These are phyloP conservation scores for Salix dunnii DNA, from an alignment of 345 rosid species.

Conservation along the genomic window DNA sequence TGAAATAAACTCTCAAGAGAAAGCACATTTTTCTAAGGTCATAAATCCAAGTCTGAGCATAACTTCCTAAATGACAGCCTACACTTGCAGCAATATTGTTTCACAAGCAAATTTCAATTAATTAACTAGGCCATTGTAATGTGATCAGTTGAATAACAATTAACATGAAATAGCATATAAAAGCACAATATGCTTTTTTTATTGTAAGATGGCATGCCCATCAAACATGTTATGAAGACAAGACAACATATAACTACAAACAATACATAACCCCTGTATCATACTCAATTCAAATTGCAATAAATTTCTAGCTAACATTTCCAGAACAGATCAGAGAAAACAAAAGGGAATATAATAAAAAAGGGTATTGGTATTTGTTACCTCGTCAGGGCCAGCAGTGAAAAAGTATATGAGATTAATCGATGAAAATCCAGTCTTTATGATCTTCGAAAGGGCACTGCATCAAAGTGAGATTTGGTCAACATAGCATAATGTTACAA, in stretches of 20 bases:
- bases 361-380: constrained; percentile 16
- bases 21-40: neutral
- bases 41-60: neutral
- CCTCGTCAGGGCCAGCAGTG: constrained; percentile 99
- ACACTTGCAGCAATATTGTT: neutral
- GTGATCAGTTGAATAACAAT: no score
- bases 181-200: neutral
- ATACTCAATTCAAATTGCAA: neutral
- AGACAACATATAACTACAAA: neutral
- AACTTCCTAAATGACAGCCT: neutral
- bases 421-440: constrained; percentile 94
- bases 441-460: constrained; percentile 94
- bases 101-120: neutral
- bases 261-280: neutral
- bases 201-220: neutral
- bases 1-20: no score
- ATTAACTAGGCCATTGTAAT: no score
- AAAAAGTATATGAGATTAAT: constrained; percentile 97
- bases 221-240: neutral
- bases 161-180: no score
- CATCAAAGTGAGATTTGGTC: constrained; percentile 12
- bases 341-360: neutral
- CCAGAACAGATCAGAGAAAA: neutral
- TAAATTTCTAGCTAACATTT: neutral
- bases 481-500: neutral